phyloP scores from a whole-genome alignment of 2,329 filamentous ascomycete species.

The Aspergillus thermomutatus region DNA sequence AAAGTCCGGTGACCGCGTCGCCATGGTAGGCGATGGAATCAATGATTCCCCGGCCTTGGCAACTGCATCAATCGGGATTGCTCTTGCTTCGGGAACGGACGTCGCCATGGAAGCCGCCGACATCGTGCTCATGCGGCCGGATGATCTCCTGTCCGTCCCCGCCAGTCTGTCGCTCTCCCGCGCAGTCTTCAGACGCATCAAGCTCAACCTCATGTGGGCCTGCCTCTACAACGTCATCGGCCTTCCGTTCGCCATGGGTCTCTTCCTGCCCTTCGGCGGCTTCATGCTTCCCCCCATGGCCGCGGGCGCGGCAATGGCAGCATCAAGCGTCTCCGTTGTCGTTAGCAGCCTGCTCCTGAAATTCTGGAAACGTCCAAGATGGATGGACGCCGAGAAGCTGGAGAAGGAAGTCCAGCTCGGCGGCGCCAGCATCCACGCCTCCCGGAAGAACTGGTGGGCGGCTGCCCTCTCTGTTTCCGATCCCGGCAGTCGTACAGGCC shows the following conservation, averaged over 20 bases:
- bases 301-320: conserved; percentile 90
- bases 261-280: conserved; percentile 85
- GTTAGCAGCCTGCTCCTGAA: conserved; percentile 78
- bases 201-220: conserved; percentile 87
- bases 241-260: conserved; percentile 92
- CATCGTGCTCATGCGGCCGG: conserved; percentile 89
- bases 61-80: conserved; percentile 88
- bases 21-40: conserved; percentile 98
- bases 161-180: conserved; percentile 77
- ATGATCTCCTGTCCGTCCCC: conserved; percentile 89
- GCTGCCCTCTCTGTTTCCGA: conserved; percentile 23
- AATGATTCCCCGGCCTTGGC: conserved; percentile 96
- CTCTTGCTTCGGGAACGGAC: conserved; percentile 87
- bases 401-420: conserved; percentile 52
- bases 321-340: conserved; percentile 85
- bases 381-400: conserved; percentile 73
- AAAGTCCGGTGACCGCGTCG: conserved; percentile 70
- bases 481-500: conserved; percentile 14
- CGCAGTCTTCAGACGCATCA: conserved; percentile 87
- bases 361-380: conserved; percentile 77
- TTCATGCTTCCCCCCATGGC: conserved; percentile 86
- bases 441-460: conserved; percentile 29
- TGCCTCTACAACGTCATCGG: conserved; percentile 91
- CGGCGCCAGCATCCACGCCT: conserved; percentile 14
- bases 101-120: conserved; percentile 97